Evolutionary conservation across 331 rosid species (phyloP), one percentile per base, ranked within the genome.

Genomic region (Acacia pycnantha): DNA sequence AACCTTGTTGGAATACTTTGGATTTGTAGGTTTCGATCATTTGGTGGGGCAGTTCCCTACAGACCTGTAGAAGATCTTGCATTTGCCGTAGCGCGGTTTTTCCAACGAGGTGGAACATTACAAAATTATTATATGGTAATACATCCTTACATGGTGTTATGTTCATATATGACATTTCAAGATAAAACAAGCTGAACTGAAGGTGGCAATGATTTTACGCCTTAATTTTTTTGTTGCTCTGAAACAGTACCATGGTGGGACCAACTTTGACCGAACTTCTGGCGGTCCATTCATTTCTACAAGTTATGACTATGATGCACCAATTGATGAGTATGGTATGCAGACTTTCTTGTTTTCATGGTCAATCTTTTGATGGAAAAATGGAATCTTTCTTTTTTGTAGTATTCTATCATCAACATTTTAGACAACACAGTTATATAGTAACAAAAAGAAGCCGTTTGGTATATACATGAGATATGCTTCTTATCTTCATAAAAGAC

Each of bases 221-320:
- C 70, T 22, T 76, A 35, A 61, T 29, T 78, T 47, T 84, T 80
- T 82, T 16, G 67, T 84, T 90, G 81, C 78, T 86, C 53, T 76
- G 70, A 40, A 80, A 77, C 88, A 96, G 99, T 96, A 96, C 84
- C 99, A 96, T 76, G 98, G 99, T 33, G 99, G 99, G 65, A 96
- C 99, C 66, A 96, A 94, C 90, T 96, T 96, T 86, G 99, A 88
- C 44, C 85, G 97, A 70, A 82, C 83, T 70, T 12, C 88, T 53
- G 99, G 99, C 40, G 99, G 99, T 78, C 98, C 99, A 66, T 94
- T 94, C 82, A 85, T 96, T 82, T 35, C 99, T 40, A 94, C 97
- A 37, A 96, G 94, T 82, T 96, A 96, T 85, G 99, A 96, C 84
- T 96, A 92, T 80, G 99, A 96, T 86, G 95, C 99, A 46, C 99